Evolutionary conservation across 1,284 basidiomycete genomes (phyloP), one percentile per base, ranked within the genome.

Genomic region (Apiotrichum sp.): DNA sequence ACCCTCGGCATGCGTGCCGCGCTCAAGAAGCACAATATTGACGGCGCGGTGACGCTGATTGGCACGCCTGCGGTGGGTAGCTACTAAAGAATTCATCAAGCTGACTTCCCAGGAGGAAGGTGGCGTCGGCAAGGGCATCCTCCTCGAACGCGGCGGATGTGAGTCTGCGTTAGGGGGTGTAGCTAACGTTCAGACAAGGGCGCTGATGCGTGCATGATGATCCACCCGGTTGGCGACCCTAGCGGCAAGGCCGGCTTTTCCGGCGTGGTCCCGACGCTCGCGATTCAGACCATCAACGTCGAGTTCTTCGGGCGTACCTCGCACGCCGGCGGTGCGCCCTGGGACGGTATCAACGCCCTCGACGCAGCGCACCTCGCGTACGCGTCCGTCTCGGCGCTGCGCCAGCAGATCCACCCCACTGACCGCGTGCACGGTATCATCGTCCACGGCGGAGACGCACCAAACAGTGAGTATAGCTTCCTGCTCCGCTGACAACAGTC

Each of bases 361-460:
- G 89, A 91, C 70, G 90, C 88, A 0, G 89, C 86, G 2, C 86
- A 89, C 64, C 75, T 88, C 14, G 86, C 88, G 3, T 93, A 93
- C 73, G 82, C 82, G 7, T 80, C 81, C 55, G 80, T 93, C 46
- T 85, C 87, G 8, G 83, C 83, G 2, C 78, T 93, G 45, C 81
- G 89, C 13, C 88, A 88, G 70, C 86, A 89, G 73, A 29, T 67
- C n/a, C 56, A 48, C 38, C 45, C 58, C 6, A 50, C 50, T 3
- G 59, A 56, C 50, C 55, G 63, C 14, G 49, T 58, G 7, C 59
- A 61, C 6, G 59, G 59, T 11, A 38, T 38, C 36, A 38, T 38
- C 33, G 72, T 80, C 59, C 84, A 84, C 34, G 80, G 80, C 44
- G 78, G 86, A 57, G 84, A 84, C 78, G 74, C 80, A 13, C 76